phyloP scores from a whole-genome alignment of 495 filamentous ascomycete genomes.

The Penicillium flavigenum region DNA sequence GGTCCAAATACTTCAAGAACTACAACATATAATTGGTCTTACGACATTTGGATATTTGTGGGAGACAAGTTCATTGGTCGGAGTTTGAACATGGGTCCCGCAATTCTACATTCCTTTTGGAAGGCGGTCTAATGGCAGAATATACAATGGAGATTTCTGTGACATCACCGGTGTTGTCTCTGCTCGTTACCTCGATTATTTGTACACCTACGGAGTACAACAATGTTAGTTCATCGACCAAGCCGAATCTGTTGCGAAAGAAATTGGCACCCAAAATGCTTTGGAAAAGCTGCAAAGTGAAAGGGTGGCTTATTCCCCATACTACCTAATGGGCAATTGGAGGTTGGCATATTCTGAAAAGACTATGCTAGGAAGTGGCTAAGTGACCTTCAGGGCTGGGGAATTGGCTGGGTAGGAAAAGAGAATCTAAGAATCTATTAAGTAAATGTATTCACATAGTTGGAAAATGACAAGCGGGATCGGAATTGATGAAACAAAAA shows the following conservation, averaged over 20 bases:
- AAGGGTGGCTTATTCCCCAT: background rate
- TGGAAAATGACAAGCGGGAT: background rate
- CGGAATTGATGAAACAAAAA: background rate
- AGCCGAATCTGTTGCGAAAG: background rate
- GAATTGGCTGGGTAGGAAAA: too few relatives aligned
- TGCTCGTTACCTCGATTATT: too few relatives aligned
- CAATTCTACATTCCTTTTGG: too few relatives aligned
- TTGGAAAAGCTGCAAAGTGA: conserved; percentile 11
- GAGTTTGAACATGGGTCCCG: too few relatives aligned
- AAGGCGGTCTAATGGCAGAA: too few relatives aligned
- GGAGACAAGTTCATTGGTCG: background rate
- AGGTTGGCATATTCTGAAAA: background rate
- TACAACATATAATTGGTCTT: background rate
- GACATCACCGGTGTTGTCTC: too few relatives aligned
- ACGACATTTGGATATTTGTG: background rate
- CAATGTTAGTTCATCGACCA: too few relatives aligned
- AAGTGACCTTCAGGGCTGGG: too few relatives aligned
- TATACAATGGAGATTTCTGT: too few relatives aligned
- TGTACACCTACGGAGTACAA: too few relatives aligned
- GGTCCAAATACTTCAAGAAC: background rate
- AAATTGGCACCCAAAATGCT: conserved; percentile 4
- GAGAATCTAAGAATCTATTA: background rate
- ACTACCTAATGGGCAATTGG: background rate
- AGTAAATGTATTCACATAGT: background rate
- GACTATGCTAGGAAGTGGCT: too few relatives aligned